Evolutionary conservation across 768 basidiomycete genomes (phyloP).

Genomic region (Boletus reticulatus): DNA sequence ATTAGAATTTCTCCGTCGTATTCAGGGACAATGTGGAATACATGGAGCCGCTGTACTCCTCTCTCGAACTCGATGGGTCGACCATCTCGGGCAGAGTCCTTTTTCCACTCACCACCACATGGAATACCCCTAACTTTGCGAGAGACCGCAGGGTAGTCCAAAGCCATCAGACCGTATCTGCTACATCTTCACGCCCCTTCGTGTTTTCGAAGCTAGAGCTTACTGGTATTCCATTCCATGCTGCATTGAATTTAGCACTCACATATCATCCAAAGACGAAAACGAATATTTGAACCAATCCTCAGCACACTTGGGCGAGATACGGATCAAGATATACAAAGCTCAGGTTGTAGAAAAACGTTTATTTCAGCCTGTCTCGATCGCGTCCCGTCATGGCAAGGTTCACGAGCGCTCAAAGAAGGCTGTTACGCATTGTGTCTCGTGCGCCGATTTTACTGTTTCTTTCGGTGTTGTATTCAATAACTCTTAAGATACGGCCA

Average conservation of each 20-base stretch:
- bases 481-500: conserved; percentile 20
- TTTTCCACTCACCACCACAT: not conserved
- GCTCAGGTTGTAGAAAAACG: not conserved
- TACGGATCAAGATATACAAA: conserved; percentile 13
- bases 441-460: conserved; percentile 13
- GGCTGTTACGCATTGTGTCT: conserved; percentile 28
- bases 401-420: conserved; percentile 33
- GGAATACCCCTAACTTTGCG: not conserved
- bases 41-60: conserved; percentile 7
- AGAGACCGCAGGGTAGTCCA: conserved; percentile 6
- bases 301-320: conserved; percentile 22
- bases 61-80: conserved; percentile 21
- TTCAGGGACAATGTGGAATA: conserved; percentile 12
- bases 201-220: conserved; percentile 27
- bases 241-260: not conserved
- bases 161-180: conserved; percentile 3
- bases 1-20: conserved; percentile 26
- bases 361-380: too few species aligned
- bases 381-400: conserved; percentile 9
- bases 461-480: not conserved
- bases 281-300: conserved; percentile 20
- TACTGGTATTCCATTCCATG: conserved; percentile 22
- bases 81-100: conserved; percentile 3
- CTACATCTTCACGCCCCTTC: conserved; percentile 20
- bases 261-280: conserved; percentile 22